phyloP scores from a whole-genome alignment of 2,329 filamentous ascomycete genomes.

The Cercospora brassicicola region DNA sequence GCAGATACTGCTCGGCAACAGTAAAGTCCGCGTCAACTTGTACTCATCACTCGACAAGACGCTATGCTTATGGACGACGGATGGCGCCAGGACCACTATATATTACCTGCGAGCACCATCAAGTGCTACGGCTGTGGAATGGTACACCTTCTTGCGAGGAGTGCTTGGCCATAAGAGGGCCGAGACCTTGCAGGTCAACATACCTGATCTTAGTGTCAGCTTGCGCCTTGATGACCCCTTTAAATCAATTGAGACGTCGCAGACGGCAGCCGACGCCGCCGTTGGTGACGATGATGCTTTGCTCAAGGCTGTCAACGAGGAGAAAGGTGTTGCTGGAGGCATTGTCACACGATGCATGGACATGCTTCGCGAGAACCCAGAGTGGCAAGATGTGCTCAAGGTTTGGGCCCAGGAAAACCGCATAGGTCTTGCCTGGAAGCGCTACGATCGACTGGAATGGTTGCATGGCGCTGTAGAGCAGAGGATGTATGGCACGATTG shows the following conservation, averaged over 20 bases:
- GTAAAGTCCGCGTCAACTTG: conserved; percentile 59
- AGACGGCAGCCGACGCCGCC: conserved; percentile 44
- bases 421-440: conserved; percentile 67
- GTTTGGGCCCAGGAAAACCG: conserved; percentile 60
- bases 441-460: conserved; percentile 69
- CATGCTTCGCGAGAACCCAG: conserved; percentile 56
- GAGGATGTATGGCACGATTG: conserved; percentile 68
- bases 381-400: conserved; percentile 61
- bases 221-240: conserved; percentile 63
- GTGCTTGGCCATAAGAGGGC: conserved; percentile 60
- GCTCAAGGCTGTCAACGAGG: conserved; percentile 49
- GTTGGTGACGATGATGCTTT: conserved; percentile 51
- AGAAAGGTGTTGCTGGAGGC: conserved; percentile 56
- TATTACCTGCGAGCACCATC: conserved; percentile 64
- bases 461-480: conserved; percentile 64
- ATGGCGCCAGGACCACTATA: conserved; percentile 57
- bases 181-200: conserved; percentile 58
- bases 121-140: conserved; percentile 63
- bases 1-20: conserved; percentile 58
- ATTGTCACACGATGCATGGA: conserved; percentile 61
- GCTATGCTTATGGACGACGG: conserved; percentile 61
- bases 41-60: conserved; percentile 69
- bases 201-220: conserved; percentile 63
- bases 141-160: conserved; percentile 66
- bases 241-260: conserved; percentile 50